A percentile compares a stretch with the other conserved stretches of the same genome.
Conservation (phyloP, 257 asterid genomes). For the Salvia rosmarinus region DNA sequence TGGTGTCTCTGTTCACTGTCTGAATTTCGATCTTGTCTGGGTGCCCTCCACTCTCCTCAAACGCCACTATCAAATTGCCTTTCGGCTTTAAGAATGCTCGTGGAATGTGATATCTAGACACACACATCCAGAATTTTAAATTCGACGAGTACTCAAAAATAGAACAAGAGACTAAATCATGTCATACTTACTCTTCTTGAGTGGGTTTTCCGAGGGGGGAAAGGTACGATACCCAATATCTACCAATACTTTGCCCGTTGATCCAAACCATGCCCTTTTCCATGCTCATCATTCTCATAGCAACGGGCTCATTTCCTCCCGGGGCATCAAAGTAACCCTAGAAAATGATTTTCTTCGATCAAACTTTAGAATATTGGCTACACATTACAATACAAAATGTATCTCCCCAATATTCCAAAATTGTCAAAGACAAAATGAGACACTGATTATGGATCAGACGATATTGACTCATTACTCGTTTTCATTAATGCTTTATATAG, state of each 20-base stretch:
- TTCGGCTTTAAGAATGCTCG: constrained; percentile 72
- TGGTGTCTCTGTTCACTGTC: constrained; percentile 76
- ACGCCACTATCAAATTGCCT: constrained; percentile 59
- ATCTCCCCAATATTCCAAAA: no score
- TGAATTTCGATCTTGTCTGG: constrained; percentile 51
- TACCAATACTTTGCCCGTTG: constrained; percentile 78
- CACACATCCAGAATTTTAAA: background rate
- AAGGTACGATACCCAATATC: constrained; percentile 82
- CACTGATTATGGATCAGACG: background rate
- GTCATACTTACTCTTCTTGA: constrained; percentile 69
- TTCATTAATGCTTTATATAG: no score
- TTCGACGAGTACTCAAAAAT: background rate
- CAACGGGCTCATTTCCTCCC: constrained; percentile 68
- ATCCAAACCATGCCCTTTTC: constrained; percentile 90
- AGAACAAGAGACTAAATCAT: background rate
- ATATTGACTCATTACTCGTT: no score
- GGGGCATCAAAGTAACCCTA: constrained; percentile 88
- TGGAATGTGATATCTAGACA: constrained; percentile 80
- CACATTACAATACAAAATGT: background rate
- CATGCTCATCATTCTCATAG: constrained; percentile 69
- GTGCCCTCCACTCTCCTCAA: constrained; percentile 82
- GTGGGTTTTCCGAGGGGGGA: constrained; percentile 75
- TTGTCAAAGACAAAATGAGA: background rate
- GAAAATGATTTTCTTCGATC: background rate
- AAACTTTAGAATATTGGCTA: background rate